These are phyloP conservation scores for Fusarium nodosum DNA, from an alignment of 2,329 filamentous ascomycete genomes.

Conservation along the genomic window DNA sequence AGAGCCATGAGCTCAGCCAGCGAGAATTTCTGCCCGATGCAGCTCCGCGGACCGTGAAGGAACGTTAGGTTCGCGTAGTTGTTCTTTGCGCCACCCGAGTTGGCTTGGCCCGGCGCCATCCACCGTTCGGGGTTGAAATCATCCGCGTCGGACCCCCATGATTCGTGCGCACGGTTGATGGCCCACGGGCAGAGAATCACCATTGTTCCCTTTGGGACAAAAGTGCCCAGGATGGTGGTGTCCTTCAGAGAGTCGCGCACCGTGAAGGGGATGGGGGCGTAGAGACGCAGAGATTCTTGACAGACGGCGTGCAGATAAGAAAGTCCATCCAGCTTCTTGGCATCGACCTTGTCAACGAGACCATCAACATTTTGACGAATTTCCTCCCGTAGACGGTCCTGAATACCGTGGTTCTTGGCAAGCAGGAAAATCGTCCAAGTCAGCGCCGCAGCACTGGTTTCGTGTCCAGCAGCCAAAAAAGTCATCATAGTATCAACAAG, in stretches of 20 bases:
- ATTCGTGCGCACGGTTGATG: conserved; percentile 49
- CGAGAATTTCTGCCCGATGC: conserved; percentile 49
- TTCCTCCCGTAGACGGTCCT: conserved; percentile 57
- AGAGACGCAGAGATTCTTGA: conserved; percentile 60
- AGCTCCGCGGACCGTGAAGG: conserved; percentile 67
- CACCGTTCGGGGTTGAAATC: conserved; percentile 57
- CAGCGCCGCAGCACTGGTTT: conserved; percentile 59
- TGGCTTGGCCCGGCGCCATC: conserved; percentile 45
- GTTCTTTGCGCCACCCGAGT: conserved; percentile 74
- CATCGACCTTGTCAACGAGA: conserved; percentile 46
- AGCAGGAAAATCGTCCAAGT: conserved; percentile 60
- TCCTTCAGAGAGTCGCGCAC: conserved; percentile 53
- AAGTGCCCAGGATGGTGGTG: conserved; percentile 51
- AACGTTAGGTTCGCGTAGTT: conserved; percentile 84
- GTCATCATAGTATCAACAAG: conserved; percentile 37
- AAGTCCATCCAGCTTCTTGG: conserved; percentile 54
- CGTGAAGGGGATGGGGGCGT: conserved; percentile 54
- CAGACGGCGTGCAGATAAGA: conserved; percentile 59
- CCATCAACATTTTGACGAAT: conserved; percentile 53
- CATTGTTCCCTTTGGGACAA: conserved; percentile 55
- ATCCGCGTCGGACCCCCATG: conserved; percentile 56
- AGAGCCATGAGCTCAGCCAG: conserved; percentile 42
- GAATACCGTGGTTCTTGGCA: conserved; percentile 54
- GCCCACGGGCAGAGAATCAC: conserved; percentile 53
- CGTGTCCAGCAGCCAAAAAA: conserved; percentile 54